These are phyloP conservation scores for Pseudonitzschia multiseries DNA, from an alignment of 108 stramenopile genomes.

Conservation along the genomic window DNA sequence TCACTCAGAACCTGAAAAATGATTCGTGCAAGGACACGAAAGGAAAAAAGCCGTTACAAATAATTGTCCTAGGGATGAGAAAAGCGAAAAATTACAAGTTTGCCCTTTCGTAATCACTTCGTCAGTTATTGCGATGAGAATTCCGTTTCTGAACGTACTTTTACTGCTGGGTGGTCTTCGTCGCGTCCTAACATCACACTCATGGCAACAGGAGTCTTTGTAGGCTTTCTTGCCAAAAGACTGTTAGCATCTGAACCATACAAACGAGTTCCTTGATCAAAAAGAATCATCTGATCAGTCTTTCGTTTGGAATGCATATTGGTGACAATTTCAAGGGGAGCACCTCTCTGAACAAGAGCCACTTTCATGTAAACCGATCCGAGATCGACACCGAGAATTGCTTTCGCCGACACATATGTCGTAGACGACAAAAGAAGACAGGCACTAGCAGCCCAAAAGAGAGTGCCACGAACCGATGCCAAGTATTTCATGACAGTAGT, in stretches of 20 bases:
- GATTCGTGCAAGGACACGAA: neutral
- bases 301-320: conserved; percentile 98
- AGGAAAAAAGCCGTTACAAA: neutral
- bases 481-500: conserved; percentile 24
- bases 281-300: conserved; percentile 96
- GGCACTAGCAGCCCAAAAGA: conserved; percentile 24
- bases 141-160: conserved; percentile 36
- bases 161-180: conserved; percentile 75
- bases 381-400: conserved; percentile 97
- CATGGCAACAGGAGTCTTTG: conserved; percentile 78
- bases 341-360: conserved; percentile 94
- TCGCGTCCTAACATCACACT: conserved; percentile 84
- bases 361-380: conserved; percentile 99
- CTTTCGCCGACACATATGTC: conserved; percentile 57
- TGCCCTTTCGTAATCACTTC: neutral
- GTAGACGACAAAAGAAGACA: conserved; percentile 27
- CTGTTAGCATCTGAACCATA: conserved; percentile 93
- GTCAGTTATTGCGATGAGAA: too few relatives aligned
- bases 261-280: conserved; percentile 91
- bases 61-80: neutral
- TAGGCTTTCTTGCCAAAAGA: conserved; percentile 91
- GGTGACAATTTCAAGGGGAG: conserved; percentile 97
- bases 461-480: conserved; percentile 7
- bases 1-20: conserved; percentile 56
- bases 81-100: neutral